These are phyloP conservation scores for Corymbia maculata DNA, from an alignment of 345 rosid species.

Conservation along the genomic window DNA sequence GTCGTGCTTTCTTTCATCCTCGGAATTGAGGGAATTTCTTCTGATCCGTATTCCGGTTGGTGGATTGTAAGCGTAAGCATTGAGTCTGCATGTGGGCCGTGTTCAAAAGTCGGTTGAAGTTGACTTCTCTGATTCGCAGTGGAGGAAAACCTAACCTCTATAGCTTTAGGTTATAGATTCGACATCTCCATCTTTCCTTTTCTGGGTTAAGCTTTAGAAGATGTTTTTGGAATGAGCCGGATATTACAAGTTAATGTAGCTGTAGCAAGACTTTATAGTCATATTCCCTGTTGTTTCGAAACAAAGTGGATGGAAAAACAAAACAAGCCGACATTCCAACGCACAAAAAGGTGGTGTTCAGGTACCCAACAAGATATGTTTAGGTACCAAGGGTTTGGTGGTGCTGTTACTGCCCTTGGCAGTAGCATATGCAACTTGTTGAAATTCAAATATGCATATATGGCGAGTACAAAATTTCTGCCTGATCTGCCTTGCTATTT, in stretches of 20 bases:
- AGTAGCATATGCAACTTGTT: neutral
- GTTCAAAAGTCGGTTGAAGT: neutral
- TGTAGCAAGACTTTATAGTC: neutral
- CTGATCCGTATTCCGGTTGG: neutral
- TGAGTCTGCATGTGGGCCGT: neutral
- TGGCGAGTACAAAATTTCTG: neutral
- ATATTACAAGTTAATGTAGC: neutral
- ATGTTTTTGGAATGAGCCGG: neutral
- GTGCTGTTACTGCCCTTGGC: slow-evolving; percentile 11
- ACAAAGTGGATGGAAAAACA: neutral
- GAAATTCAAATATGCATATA: neutral
- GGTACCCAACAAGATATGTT: neutral
- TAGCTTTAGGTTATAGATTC: neutral
- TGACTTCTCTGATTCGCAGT: neutral
- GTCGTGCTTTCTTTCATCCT: neutral
- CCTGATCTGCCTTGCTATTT: slow-evolving; percentile 43
- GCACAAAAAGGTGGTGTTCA: neutral
- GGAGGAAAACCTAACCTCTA: neutral
- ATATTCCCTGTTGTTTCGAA: neutral
- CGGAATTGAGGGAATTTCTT: neutral
- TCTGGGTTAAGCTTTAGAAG: neutral
- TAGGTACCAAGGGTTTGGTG: neutral
- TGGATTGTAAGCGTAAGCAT: neutral
- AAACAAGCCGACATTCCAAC: neutral
- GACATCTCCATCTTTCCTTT: neutral